Base-by-base conservation (phyloP, 495 filamentous ascomycete genomes). In the Xylaria curta region DNA sequence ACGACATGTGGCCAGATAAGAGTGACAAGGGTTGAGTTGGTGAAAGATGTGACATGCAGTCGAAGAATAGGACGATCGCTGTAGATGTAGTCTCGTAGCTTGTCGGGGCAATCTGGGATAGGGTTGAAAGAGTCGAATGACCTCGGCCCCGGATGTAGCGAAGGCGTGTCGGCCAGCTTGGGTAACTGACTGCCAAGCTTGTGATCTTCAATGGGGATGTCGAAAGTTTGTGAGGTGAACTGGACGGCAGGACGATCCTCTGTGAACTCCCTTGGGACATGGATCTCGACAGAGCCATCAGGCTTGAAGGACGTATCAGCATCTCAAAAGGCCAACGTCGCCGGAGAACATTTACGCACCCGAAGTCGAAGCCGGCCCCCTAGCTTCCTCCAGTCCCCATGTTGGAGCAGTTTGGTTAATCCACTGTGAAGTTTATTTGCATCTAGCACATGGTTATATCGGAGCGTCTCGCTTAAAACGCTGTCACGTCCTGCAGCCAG, bases 381-480 rank as follows among this genome's bases (percentile, higher is more conserved):
- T 24, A 70, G 61, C 56, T 70, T 70, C 24, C 54, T 70, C 68
- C 68, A 70, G 58, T 70, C 24, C 8, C 51, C 51, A 54, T 26
- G 24, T 24, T 54, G n/a, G 9, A 54, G 8, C 21, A 54, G 24
- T 4, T 12, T 54, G 0, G 21, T 26, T 26, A 54, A 26, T 4
- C n/a, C 9, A 54, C 24, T 19, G 8, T 54, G n/a, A 8, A 54
- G 24, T 36, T 47, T 36, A n/a, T 36, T 40, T 21, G 38, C 28
- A 51, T 70, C 68, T 31, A 70, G 68, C 68, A 70, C 68, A 10
- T 60, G 56, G 47, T 70, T 53, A 38, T 56, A 70, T n/a, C 56
- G 56, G 15, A 70, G 49, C 19, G 68, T 62, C 40, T 70, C 56
- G 49, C 68, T 70, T 60, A 70, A 36, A 7, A 70, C 38, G 42